Conservation (phyloP, 2,329 filamentous ascomycete species). For the Macrophomina phaseolina region DNA sequence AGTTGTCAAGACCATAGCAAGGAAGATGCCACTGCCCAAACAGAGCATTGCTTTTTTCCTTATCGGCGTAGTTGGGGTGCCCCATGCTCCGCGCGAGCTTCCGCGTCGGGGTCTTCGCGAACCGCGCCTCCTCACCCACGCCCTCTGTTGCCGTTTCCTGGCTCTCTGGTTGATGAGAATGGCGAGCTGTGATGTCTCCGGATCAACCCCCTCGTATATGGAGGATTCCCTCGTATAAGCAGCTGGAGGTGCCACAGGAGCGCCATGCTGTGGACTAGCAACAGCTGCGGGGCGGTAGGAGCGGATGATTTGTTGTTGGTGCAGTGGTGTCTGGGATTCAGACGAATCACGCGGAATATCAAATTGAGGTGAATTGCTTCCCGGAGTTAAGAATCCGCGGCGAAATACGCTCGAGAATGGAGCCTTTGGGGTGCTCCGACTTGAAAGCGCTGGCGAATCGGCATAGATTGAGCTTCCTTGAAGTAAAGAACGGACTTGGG, state of each 20-base stretch:
- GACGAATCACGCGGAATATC: background rate
- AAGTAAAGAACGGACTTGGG: slow-evolving; percentile 18
- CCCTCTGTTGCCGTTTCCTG: slow-evolving; percentile 11
- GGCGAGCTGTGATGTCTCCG: slow-evolving; percentile 22
- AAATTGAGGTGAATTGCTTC: background rate
- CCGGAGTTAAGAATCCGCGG: background rate
- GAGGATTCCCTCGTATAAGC: slow-evolving; percentile 2
- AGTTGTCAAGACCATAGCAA: slow-evolving; percentile 49
- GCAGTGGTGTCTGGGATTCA: background rate
- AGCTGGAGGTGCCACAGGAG: background rate
- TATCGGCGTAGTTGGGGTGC: background rate
- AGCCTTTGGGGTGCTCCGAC: slow-evolving; percentile 11
- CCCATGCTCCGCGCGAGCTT: background rate
- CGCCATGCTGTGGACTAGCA: slow-evolving; percentile 1
- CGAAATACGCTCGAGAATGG: background rate
- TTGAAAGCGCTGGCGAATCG: slow-evolving; percentile 9
- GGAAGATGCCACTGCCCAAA: slow-evolving; percentile 68
- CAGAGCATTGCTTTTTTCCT: slow-evolving; percentile 42
- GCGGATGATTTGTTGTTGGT: background rate
- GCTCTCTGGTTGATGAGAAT: slow-evolving; percentile 11
- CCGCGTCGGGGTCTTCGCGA: slow-evolving; percentile 8
- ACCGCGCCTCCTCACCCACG: slow-evolving; percentile 20
- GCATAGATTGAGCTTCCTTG: slow-evolving; percentile 9
- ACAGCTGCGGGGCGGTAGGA: slow-evolving; percentile 1
- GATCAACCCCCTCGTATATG: slow-evolving; percentile 18